phyloP scores from a whole-genome alignment of 2,329 filamentous ascomycete genomes.

The Fusarium subglutinans region DNA sequence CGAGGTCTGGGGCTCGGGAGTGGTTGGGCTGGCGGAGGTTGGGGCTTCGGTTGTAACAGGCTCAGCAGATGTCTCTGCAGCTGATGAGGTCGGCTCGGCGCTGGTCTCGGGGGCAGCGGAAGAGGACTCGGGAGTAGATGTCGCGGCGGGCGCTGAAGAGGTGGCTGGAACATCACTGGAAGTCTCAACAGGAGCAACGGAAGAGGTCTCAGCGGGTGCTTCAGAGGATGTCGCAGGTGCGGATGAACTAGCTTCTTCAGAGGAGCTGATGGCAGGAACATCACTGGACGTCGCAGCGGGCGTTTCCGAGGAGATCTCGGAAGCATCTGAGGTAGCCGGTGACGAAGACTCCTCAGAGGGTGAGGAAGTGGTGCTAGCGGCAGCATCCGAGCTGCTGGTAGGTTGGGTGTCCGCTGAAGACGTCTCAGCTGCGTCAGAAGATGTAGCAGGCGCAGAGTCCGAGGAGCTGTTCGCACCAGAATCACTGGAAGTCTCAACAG shows the following conservation, averaged over 20 bases:
- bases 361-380: too few species aligned
- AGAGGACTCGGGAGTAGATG: not conserved
- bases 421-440: not conserved
- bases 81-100: not conserved
- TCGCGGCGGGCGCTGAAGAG: not conserved
- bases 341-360: too few species aligned
- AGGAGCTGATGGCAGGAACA: too few species aligned
- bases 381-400: too few species aligned
- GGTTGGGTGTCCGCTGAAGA: too few species aligned
- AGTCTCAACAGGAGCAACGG: not conserved
- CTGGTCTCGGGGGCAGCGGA: not conserved
- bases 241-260: too few species aligned
- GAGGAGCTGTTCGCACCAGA: too few species aligned
- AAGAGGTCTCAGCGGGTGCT: not conserved
- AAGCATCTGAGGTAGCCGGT: too few species aligned
- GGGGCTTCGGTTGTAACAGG: not conserved
- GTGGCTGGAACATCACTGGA: not conserved
- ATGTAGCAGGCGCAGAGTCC: not conserved
- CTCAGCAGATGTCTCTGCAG: not conserved
- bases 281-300: too few species aligned
- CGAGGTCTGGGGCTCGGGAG: not conserved
- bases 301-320: too few species aligned
- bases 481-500: not conserved
- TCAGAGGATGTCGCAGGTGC: not conserved
- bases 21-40: not conserved